A percentile compares a stretch with the other conserved stretches of the same genome.
These are phyloP conservation scores for Anthoceros angustus DNA, from an alignment of 225 moss, liverwort and hornwort genomes.

Conservation along the genomic window DNA sequence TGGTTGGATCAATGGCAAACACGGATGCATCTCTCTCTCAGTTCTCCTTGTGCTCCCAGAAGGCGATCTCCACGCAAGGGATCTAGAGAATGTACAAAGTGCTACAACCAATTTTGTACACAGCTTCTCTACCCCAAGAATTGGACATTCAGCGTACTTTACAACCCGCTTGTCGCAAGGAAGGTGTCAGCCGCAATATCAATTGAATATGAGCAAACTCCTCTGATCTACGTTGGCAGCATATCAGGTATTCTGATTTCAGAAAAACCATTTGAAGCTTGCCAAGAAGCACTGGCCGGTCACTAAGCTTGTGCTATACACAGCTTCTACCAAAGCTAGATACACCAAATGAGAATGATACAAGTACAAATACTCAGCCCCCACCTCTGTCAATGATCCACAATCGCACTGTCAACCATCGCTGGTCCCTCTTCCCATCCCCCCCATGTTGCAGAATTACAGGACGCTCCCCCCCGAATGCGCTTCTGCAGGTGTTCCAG, in stretches of 20 bases:
- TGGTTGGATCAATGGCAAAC: no score
- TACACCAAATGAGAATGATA: background rate
- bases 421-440: conserved; percentile 56
- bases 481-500: conserved; percentile 72
- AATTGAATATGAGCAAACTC: background rate
- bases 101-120: background rate
- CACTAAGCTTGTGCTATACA: no score
- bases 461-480: conserved; percentile 36
- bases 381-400: background rate
- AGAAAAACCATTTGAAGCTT: no score
- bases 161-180: background rate
- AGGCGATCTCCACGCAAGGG: no score
- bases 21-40: no score
- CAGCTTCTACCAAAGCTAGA: no score
- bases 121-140: background rate
- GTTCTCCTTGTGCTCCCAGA: no score
- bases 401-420: conserved; percentile 22
- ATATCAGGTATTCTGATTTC: background rate
- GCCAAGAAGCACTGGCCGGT: no score
- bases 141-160: background rate
- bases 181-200: background rate
- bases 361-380: background rate
- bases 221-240: background rate
- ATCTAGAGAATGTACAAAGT: no score
- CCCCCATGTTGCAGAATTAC: conserved; percentile 45